A percentile compares a stretch with the other conserved stretches of the same genome.
phyloP scores from a whole-genome alignment of 2,329 filamentous ascomycete species.

The Pestalotiopsis sp. region DNA sequence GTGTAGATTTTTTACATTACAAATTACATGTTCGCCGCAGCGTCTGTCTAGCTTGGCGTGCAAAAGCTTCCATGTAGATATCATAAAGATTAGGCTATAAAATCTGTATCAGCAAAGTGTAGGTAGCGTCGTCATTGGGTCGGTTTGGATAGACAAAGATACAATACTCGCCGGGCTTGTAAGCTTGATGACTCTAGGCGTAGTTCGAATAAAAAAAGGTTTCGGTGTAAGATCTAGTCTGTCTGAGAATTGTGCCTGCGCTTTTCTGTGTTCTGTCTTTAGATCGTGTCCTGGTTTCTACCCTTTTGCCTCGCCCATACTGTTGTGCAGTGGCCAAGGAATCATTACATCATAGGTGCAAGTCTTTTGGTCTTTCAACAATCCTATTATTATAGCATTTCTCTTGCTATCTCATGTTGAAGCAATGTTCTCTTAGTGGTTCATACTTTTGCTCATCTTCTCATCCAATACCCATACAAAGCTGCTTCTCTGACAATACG shows the following conservation, averaged over 20 bases:
- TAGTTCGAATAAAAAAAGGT: not conserved
- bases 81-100: not conserved
- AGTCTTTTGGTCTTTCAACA: not conserved
- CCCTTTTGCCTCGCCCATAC: too few species aligned
- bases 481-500: not conserved
- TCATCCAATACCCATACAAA: not conserved
- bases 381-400: not conserved
- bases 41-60: not conserved
- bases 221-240: not conserved
- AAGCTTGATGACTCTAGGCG: not conserved
- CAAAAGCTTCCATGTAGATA: not conserved
- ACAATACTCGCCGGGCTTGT: not conserved
- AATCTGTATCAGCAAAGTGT: not conserved
- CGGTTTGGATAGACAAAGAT: not conserved
- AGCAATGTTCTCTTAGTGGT: too few species aligned
- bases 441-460: not conserved
- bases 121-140: not conserved
- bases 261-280: too few species aligned
- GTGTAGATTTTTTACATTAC: constrained; percentile 11
- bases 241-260: not conserved
- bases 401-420: too few species aligned
- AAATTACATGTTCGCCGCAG: not conserved
- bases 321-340: too few species aligned
- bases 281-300: too few species aligned
- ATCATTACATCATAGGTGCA: too few species aligned